These are phyloP conservation scores for Saccharomycopsis schoenii DNA, from an alignment of 805 yeast genomes.

Conservation along the genomic window DNA sequence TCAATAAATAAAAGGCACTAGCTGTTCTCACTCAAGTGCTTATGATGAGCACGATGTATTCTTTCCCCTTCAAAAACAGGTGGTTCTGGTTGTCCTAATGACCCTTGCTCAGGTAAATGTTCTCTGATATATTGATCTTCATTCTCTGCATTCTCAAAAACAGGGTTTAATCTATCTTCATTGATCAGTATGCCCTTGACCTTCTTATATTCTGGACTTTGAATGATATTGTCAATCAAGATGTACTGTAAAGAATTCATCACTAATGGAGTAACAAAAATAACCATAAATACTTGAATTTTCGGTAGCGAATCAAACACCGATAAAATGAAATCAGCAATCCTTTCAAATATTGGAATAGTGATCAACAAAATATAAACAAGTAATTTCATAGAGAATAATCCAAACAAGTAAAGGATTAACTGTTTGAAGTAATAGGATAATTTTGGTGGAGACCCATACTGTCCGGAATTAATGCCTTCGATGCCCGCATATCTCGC, in stretches of 20 bases:
- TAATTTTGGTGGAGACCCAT: slow-evolving; percentile 40
- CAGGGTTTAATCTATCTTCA: background rate
- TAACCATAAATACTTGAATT: slow-evolving; percentile 77
- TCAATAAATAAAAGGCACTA: background rate
- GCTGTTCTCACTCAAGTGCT: background rate
- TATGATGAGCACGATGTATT: background rate
- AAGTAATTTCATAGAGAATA: slow-evolving; percentile 51
- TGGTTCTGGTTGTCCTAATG: slow-evolving; percentile 20
- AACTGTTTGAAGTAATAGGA: slow-evolving; percentile 42
- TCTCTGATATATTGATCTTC: slow-evolving; percentile 8
- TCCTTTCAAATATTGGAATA: slow-evolving; percentile 56
- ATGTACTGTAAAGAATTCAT: slow-evolving; percentile 68
- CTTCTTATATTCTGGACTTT: slow-evolving; percentile 19
- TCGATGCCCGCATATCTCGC: slow-evolving; percentile 35
- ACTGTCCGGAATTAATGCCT: slow-evolving; percentile 35
- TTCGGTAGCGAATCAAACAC: slow-evolving; percentile 78
- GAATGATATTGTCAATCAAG: slow-evolving; percentile 61
- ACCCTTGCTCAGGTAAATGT: slow-evolving; percentile 13
- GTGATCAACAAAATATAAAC: slow-evolving; percentile 47
- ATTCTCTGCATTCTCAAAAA: background rate
- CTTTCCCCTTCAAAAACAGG: slow-evolving; percentile 28
- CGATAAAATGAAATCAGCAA: slow-evolving; percentile 67
- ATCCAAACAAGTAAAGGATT: slow-evolving; percentile 36
- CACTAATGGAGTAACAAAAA: slow-evolving; percentile 69
- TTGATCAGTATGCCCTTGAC: slow-evolving; percentile 6